Percentiles rank a stretch among this genome's conserved stretches.
Evolutionary conservation across 441 rosid species (phyloP).

Genomic region (Syzygium syzygioides): DNA sequence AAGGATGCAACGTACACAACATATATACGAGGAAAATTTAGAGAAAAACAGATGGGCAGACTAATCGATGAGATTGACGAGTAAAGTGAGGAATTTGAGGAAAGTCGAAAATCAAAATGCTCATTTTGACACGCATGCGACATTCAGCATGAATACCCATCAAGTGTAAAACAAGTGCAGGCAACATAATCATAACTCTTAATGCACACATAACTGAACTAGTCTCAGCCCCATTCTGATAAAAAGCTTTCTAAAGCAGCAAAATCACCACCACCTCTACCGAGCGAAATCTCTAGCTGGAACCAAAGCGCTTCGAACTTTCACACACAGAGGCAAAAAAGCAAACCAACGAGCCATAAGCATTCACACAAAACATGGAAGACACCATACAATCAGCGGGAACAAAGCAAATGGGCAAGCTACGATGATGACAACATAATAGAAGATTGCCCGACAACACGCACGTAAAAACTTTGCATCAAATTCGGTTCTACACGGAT

Average conservation of each 20-base stretch:
- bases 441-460: neutral
- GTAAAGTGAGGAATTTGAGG: neutral
- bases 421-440: too few relatives aligned
- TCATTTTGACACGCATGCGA: rapidly evolving
- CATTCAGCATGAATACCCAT: neutral
- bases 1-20: neutral
- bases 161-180: neutral
- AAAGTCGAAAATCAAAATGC: neutral
- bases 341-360: too few relatives aligned
- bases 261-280: neutral
- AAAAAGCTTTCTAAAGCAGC: neutral
- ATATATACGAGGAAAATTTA: neutral
- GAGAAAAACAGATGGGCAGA: neutral
- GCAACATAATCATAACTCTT: neutral
- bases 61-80: neutral
- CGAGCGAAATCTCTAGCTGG: neutral
- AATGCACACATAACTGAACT: neutral
- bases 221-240: neutral
- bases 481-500: too few relatives aligned
- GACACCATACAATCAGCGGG: neutral
- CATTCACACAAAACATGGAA: neutral
- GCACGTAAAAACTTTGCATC: neutral
- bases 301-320: neutral
- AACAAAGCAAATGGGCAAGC: too few relatives aligned
- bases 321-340: neutral